These are phyloP conservation scores for Tylopilus plumbeoviolaceoides DNA, from an alignment of 768 basidiomycete genomes.

Conservation along the genomic window DNA sequence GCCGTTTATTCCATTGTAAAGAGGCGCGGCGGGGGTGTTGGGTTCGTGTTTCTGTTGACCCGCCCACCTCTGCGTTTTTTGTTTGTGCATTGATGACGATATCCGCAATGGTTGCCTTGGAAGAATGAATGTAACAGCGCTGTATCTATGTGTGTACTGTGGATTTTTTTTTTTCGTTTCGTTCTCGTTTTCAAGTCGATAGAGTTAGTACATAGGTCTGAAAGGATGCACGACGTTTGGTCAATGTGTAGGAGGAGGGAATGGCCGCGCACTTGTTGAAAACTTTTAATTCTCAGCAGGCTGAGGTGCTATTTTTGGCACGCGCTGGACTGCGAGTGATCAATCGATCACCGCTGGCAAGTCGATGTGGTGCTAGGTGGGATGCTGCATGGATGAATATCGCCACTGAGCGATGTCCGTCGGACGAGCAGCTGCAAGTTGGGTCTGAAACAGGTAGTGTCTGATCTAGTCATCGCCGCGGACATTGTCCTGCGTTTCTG, in stretches of 20 bases:
- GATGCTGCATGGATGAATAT: too few relatives aligned
- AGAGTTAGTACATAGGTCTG: not conserved
- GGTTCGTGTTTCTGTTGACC: not conserved
- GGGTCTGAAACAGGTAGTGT: too few relatives aligned
- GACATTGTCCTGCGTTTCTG: too few relatives aligned
- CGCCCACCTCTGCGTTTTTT: not conserved
- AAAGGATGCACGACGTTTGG: not conserved
- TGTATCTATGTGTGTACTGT: constrained; percentile 26
- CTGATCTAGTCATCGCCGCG: too few relatives aligned
- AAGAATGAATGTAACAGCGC: constrained; percentile 7
- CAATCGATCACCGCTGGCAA: too few relatives aligned
- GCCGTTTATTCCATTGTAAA: constrained; percentile 22
- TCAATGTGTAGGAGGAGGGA: not conserved
- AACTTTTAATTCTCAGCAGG: too few relatives aligned
- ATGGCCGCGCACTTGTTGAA: too few relatives aligned
- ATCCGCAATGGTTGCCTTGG: constrained; percentile 16
- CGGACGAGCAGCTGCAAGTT: too few relatives aligned
- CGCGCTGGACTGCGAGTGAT: too few relatives aligned
- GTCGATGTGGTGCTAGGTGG: too few relatives aligned
- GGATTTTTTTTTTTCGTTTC: not conserved
- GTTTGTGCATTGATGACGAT: constrained; percentile 5
- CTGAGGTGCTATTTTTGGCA: too few relatives aligned
- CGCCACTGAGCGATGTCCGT: too few relatives aligned
- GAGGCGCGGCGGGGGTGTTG: not conserved
- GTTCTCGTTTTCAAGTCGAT: not conserved